Conservation (phyloP, 2,329 filamentous ascomycete genomes). For the Didymella pinodella region DNA sequence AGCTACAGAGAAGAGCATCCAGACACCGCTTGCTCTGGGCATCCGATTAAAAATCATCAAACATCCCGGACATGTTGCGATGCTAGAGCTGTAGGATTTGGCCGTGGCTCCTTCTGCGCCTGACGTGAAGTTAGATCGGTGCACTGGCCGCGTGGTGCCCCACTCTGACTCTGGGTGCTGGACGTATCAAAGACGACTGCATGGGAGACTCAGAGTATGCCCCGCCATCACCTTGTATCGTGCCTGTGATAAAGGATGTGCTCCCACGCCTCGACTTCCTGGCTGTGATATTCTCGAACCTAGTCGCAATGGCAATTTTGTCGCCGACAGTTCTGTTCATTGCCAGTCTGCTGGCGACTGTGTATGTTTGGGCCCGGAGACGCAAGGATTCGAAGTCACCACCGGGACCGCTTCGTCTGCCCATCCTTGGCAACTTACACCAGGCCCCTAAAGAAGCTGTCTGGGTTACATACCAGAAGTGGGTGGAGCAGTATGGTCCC, state of each 20-base stretch:
- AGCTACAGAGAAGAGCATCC: background rate
- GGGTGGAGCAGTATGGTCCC: slow-evolving; percentile 48
- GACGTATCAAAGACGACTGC: background rate
- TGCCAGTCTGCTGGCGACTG: background rate
- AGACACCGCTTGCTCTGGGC: background rate
- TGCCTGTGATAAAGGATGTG: background rate
- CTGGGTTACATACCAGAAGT: slow-evolving; percentile 42
- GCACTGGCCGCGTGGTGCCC: background rate
- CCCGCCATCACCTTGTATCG: background rate
- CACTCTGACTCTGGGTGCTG: background rate
- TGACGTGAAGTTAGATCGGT: background rate
- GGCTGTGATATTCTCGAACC: background rate
- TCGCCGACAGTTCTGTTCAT: background rate
- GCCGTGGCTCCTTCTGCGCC: background rate
- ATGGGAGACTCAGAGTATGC: background rate
- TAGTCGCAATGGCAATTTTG: background rate
- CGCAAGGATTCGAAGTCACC: slow-evolving; percentile 24
- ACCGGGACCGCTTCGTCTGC: slow-evolving; percentile 40
- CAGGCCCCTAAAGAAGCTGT: slow-evolving; percentile 36
- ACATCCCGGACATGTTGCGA: background rate
- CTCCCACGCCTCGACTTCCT: background rate
- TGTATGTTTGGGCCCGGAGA: background rate
- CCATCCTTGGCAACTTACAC: slow-evolving; percentile 46
- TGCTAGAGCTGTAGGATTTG: background rate
- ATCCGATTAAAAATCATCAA: background rate